Base-by-base conservation (phyloP, 257 asterid genomes). In the Leptodermis oblonga region DNA sequence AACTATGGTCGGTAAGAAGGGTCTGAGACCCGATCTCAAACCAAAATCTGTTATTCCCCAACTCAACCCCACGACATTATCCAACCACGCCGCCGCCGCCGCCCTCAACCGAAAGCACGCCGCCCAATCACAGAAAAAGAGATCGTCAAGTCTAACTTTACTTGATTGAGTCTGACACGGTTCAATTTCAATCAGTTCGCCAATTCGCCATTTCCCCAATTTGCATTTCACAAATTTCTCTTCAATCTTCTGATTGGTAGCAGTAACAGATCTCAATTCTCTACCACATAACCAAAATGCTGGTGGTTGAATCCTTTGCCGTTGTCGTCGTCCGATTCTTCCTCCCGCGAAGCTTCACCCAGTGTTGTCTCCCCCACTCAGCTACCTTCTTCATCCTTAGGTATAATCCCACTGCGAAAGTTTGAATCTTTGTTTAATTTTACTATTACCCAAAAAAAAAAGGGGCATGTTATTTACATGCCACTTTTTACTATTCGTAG, bases 301-400 rank as follows among this genome's bases (percentile, higher is more conserved):
- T 90, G 82, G 72, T 83, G 91, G 37, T 88, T 61, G 97, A 92
- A 41, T 76, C 87, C 34, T 82, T 82, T 69, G 18, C 83, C 72
- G n/a, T 87, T 77, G 77, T 77, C 62, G 78, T 84, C 74, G 82
- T 81, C 76, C 78, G 85, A 46, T 79, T 86, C 70, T 72, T 82
- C 74, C 68, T 84, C 74, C 82, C 83, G 73, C 82, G 78, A 3
- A 68, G 51, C 68, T 80, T 89, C 10, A 71, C 81, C 69, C 58
- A 74, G 53, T 82, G 85, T 77, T 80, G 75, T 74, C 77, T 83
- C 59, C 31, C 85, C 41, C 82, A 43, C 80, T 82, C 93, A 13
- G 65, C 85, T 73, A 72, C 86, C 77, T 70, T 71, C 76, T 71
- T 80, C 25, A 69, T 79, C 49, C 79, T 85, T 51, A 73, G 89